Evolutionary conservation across 1,284 basidiomycete species (phyloP).

Genomic region (Xerocomus nothofagi): DNA sequence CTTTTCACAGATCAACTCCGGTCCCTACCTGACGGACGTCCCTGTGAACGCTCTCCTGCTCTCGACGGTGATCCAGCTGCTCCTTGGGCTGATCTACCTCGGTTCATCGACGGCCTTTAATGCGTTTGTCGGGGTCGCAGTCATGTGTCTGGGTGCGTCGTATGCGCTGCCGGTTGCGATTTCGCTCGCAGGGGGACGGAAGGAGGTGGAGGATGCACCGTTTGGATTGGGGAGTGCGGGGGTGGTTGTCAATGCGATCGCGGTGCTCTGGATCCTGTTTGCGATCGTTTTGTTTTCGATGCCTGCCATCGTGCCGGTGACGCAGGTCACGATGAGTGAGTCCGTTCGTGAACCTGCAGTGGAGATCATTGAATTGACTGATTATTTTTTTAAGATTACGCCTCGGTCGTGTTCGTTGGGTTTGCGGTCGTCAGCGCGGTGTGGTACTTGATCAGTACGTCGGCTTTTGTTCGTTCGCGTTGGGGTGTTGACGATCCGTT

Average conservation of each 20-base stretch:
- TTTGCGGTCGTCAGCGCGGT: slow-evolving; percentile 51
- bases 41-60: slow-evolving; percentile 61
- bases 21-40: slow-evolving; percentile 40
- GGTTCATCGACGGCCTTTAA: slow-evolving; percentile 59
- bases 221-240: slow-evolving; percentile 47
- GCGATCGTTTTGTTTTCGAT: slow-evolving; percentile 60
- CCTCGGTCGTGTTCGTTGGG: slow-evolving; percentile 61
- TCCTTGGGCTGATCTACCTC: slow-evolving; percentile 55
- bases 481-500: too few species aligned
- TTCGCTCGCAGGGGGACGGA: slow-evolving; percentile 41
- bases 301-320: slow-evolving; percentile 53
- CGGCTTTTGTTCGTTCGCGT: background rate
- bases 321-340: slow-evolving; percentile 46
- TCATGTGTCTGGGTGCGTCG: slow-evolving; percentile 55
- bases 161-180: slow-evolving; percentile 54
- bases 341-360: too few species aligned
- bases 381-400: too few species aligned
- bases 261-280: slow-evolving; percentile 51
- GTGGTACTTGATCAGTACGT: slow-evolving; percentile 60
- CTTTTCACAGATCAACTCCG: slow-evolving; percentile 54
- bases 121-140: slow-evolving; percentile 54
- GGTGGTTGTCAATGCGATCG: slow-evolving; percentile 39
- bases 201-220: slow-evolving; percentile 42
- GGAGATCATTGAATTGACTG: too few species aligned
- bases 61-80: slow-evolving; percentile 51